Evolutionary conservation across 495 filamentous ascomycete genomes (phyloP).

Genomic region (Choiromyces venosus): DNA sequence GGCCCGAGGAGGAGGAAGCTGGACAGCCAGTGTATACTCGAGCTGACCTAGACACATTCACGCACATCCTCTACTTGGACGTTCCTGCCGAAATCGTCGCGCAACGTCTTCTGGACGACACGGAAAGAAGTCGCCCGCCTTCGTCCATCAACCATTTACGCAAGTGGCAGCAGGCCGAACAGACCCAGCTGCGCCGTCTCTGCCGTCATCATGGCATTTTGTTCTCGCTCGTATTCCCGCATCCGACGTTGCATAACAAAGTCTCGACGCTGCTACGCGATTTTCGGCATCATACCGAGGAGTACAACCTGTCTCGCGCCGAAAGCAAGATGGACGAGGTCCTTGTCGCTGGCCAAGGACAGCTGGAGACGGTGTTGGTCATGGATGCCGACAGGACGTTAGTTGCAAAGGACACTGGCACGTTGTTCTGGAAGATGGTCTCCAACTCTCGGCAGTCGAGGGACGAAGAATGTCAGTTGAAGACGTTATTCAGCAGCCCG

Average conservation of each 20-base stretch:
- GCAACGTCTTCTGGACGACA: constrained; percentile 46
- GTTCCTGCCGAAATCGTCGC: constrained; percentile 43
- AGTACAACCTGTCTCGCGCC: constrained; percentile 46
- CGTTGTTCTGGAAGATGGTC: constrained; percentile 50
- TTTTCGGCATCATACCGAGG: constrained; percentile 46
- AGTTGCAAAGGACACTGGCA: constrained; percentile 52
- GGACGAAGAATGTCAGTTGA: constrained; percentile 43
- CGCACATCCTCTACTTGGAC: constrained; percentile 60
- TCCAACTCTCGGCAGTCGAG: constrained; percentile 11
- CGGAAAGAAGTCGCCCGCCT: constrained; percentile 42
- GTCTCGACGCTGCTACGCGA: constrained; percentile 43
- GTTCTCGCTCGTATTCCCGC: constrained; percentile 44
- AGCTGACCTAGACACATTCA: constrained; percentile 51
- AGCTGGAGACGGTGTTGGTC: constrained; percentile 49
- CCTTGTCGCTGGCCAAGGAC: constrained; percentile 25
- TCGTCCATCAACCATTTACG: constrained; percentile 46
- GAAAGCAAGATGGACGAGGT: constrained; percentile 45
- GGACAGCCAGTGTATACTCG: constrained; percentile 46
- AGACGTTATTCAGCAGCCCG: constrained; percentile 49
- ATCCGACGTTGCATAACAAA: constrained; percentile 20
- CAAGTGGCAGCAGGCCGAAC: constrained; percentile 54
- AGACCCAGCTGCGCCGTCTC: constrained; percentile 47
- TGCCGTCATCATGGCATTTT: constrained; percentile 51
- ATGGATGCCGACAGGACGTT: constrained; percentile 59
- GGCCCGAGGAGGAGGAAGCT: constrained; percentile 46